Evolutionary conservation across 108 stramenopile species (phyloP).

Genomic region (Fragilariopsis cylindrus): DNA sequence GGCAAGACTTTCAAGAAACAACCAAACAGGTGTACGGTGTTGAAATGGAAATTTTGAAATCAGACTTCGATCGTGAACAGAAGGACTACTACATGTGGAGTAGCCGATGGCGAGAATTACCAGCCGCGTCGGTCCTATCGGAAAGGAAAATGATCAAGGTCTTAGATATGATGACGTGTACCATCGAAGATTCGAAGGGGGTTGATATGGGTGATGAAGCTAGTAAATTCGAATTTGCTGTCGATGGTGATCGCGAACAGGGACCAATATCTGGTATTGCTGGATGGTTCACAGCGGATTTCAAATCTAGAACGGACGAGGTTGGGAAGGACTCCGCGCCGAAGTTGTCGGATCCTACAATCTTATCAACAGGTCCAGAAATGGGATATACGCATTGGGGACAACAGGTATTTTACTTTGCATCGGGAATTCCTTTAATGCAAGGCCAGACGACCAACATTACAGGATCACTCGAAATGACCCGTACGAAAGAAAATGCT

Average conservation of each 20-base stretch:
- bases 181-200: conserved; percentile 89
- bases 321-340: conserved; percentile 65
- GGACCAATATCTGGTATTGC: conserved; percentile 93
- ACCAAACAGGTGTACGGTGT: conserved; percentile 88
- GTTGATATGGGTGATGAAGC: conserved; percentile 55
- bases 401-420: conserved; percentile 93
- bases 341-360: conserved; percentile 72
- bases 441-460: conserved; percentile 71
- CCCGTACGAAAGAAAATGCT: conserved; percentile 85
- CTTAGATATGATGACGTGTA: conserved; percentile 93
- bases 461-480: conserved; percentile 81
- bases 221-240: conserved; percentile 68
- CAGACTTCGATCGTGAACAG: conserved; percentile 92
- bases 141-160: conserved; percentile 75
- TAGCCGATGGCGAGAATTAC: conserved; percentile 92
- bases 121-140: conserved; percentile 76
- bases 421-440: conserved; percentile 69
- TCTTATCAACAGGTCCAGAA: conserved; percentile 92
- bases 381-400: conserved; percentile 99
- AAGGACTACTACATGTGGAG: conserved; percentile 92
- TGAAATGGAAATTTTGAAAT: conserved; percentile 84
- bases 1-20: conserved; percentile 86
- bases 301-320: conserved; percentile 79
- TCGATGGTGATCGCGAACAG: conserved; percentile 49
- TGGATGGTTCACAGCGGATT: conserved; percentile 97